phyloP scores from a whole-genome alignment of 371 early-diverging fungal species.

The Sporodiniella umbellata region DNA sequence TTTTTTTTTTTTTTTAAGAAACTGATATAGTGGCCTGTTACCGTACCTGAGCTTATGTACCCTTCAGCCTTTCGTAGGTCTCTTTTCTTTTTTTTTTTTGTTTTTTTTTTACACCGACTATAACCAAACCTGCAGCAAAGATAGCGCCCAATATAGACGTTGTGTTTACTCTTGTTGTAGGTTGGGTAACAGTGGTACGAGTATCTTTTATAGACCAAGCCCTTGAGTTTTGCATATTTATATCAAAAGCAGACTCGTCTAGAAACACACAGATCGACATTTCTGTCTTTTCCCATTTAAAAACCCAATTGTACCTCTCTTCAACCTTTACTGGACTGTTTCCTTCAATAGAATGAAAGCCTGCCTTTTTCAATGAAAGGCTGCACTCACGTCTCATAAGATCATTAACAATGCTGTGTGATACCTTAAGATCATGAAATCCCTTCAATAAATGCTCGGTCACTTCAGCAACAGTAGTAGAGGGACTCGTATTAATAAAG shows the following conservation, averaged over 20 bases:
- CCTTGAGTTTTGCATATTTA: constrained; percentile 15
- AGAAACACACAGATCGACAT: constrained; percentile 14
- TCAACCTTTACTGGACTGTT: constrained; percentile 13
- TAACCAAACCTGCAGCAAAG: not conserved
- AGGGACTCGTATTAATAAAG: constrained; percentile 7
- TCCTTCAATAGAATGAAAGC: constrained; percentile 7
- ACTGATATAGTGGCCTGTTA: no score
- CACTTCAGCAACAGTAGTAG: constrained; percentile 9
- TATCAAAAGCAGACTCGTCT: constrained; percentile 17
- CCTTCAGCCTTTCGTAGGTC: not conserved
- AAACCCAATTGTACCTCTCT: constrained; percentile 7
- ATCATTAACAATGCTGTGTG: not conserved
- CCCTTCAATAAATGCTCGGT: constrained; percentile 2
- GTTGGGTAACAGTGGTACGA: constrained; percentile 8
- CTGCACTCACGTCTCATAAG: constrained; percentile 10
- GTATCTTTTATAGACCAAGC: constrained; percentile 14
- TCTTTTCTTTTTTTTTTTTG: not conserved
- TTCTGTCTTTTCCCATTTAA: constrained; percentile 13
- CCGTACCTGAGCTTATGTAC: not conserved
- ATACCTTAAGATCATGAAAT: constrained; percentile 11
- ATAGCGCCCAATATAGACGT: constrained; percentile 10
- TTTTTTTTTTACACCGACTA: not conserved
- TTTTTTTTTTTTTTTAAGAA: no score
- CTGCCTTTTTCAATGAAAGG: constrained; percentile 4
- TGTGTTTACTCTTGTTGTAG: not conserved